Percentiles rank a stretch among this genome's conserved stretches.
Evolutionary conservation across 2,329 filamentous ascomycete genomes (phyloP).

Genomic region (Didymella pinodella): DNA sequence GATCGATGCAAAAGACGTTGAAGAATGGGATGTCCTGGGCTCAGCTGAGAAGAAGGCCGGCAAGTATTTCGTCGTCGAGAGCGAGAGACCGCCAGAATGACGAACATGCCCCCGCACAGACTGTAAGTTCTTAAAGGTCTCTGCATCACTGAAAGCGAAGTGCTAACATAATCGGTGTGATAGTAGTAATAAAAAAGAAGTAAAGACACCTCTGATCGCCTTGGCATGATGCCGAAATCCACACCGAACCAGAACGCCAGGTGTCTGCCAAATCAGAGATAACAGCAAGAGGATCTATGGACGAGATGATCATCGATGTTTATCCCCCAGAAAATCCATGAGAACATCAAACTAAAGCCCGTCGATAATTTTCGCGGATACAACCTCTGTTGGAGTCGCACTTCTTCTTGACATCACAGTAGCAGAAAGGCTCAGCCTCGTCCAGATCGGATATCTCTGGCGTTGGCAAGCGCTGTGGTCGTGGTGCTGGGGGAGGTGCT

Average conservation of each 20-base stretch:
- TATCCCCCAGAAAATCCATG: not conserved
- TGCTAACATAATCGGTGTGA: not conserved
- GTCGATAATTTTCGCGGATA: not conserved
- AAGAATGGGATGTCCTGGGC: slow-evolving; percentile 75
- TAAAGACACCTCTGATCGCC: not conserved
- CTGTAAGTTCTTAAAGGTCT: not conserved
- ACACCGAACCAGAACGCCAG: not conserved
- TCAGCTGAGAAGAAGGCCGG: slow-evolving; percentile 72
- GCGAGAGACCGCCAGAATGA: slow-evolving; percentile 55
- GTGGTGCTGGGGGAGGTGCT: slow-evolving; percentile 46
- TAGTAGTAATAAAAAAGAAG: not conserved
- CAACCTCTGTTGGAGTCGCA: not conserved
- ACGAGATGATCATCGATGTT: not conserved
- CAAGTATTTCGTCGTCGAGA: slow-evolving; percentile 80
- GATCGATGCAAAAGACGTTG: slow-evolving; percentile 54
- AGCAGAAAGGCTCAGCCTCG: slow-evolving; percentile 42
- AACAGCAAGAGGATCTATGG: not conserved
- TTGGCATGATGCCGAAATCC: not conserved
- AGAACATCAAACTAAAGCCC: not conserved
- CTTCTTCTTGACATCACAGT: slow-evolving; percentile 34
- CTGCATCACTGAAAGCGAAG: not conserved
- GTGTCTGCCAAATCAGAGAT: not conserved
- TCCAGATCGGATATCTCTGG: slow-evolving; percentile 44
- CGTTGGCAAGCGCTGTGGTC: slow-evolving; percentile 39
- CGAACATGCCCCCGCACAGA: not conserved